Evolutionary conservation across 306 rosid genomes (phyloP), one percentile per base, ranked within the genome.

Genomic region (Adenanthera pavonina): DNA sequence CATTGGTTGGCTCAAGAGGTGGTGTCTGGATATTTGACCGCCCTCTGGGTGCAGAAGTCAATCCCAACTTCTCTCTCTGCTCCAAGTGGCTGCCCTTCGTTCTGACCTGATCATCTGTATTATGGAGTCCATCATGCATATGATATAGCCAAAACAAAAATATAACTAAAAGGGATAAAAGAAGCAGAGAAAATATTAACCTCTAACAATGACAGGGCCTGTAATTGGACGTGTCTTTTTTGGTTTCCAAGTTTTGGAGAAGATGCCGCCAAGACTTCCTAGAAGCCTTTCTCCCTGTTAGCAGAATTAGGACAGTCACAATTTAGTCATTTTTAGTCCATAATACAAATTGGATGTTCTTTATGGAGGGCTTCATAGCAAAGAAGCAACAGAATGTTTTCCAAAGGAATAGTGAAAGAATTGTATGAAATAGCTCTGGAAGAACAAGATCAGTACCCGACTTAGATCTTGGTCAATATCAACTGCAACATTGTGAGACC

Each of bases 181-280:
- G 7, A 77, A 65, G 9, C 35, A 79, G 15, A 51, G 60, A 66
- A 44, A 41, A 44, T 44, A 76, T 76, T 57, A 79, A 93, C 99
- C 95, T 86, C 85, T 76, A 78, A 64, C 71, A 64, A 89, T 72
- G 69, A 87, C 78, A 80, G 99, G 99, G 78, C 99, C 99, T 9
- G 25, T 82, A 71, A 95, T 90, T n/a, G 83, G 33, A 15, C 92
- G 92, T 12, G 89, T 88, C 86, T 92, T 93, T 91, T 95, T 93
- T 69, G 97, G 97, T 78, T 92, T 95, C 99, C 99, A 95, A 36
- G 99, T 95, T 88, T 88, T 95, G 20, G 99, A 95, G 88, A 95
- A 95, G 48, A 95, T 87, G 74, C 99, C 99, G 20, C 99, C 99
- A 59, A 93, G 97, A 87, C 86, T 93, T 84, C 99, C 99, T 85